Conservation (phyloP, 805 yeast species). For the Saccharomycopsis capsularis region DNA sequence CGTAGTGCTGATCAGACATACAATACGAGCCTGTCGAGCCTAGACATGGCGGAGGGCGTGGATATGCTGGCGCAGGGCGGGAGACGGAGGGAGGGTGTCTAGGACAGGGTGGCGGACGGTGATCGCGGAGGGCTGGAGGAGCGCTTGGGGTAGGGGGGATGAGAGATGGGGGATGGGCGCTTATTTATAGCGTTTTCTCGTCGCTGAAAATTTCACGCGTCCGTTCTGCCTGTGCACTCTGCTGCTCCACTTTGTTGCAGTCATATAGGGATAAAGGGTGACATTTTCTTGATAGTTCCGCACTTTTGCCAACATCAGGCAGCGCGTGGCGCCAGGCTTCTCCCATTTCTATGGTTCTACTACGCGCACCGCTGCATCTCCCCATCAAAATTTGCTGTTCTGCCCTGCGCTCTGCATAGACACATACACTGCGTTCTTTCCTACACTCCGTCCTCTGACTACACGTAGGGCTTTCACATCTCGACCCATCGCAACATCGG, state of each 20-base stretch:
- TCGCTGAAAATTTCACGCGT: no score
- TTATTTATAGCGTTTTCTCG: background rate
- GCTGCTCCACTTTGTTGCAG: no score
- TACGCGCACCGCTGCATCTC: background rate
- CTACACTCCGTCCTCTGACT: no score
- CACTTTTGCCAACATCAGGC: background rate
- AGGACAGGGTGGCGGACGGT: background rate
- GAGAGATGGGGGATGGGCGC: background rate
- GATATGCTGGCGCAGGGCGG: background rate
- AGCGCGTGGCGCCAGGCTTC: background rate
- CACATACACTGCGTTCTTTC: no score
- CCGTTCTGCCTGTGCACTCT: no score
- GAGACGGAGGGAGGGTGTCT: background rate
- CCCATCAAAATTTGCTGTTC: background rate
- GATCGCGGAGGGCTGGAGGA: background rate
- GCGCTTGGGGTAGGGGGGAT: background rate
- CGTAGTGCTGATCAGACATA: constrained; percentile 18
- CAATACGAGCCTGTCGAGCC: constrained; percentile 52
- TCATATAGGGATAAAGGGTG: no score
- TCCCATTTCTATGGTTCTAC: background rate
- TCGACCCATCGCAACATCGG: no score
- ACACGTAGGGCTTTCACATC: no score
- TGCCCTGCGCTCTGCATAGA: background rate
- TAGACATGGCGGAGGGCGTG: constrained; percentile 31
- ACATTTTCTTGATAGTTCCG: no score